Percentiles rank a stretch among this genome's conserved stretches.
Evolutionary conservation across 106 monocot species (phyloP).

Genomic region (Dendrobium huoshanense): DNA sequence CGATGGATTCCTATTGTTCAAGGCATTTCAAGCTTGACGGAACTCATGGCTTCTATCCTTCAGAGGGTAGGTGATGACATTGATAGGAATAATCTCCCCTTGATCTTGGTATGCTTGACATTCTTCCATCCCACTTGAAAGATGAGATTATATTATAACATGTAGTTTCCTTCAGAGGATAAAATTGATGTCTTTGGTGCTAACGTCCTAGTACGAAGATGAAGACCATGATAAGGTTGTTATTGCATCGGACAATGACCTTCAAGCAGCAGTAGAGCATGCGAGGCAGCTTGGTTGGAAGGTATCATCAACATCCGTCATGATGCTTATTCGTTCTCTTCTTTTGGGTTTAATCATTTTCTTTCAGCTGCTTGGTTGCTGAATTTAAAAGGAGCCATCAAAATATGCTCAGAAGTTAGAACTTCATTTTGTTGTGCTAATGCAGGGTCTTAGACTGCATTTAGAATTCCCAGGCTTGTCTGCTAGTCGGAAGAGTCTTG

Average conservation of each 20-base stretch:
- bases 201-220: constrained; percentile 75
- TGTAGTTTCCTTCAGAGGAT: neutral
- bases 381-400: neutral
- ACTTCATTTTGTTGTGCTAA: neutral
- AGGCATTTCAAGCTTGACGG: constrained; percentile 71
- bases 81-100: constrained; percentile 61
- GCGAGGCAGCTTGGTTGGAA: constrained; percentile 85
- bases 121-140: neutral
- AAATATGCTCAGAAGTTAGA: neutral
- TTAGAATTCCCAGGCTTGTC: constrained; percentile 30
- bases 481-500: constrained; percentile 16
- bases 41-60: constrained; percentile 69
- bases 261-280: constrained; percentile 83
- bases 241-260: constrained; percentile 79
- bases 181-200: neutral
- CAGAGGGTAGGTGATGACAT: constrained; percentile 75
- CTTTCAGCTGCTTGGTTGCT: no score
- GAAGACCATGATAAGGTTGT: constrained; percentile 90
- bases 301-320: constrained; percentile 29
- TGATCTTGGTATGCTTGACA: constrained; percentile 60
- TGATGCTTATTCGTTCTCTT: neutral
- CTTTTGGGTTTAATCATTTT: no score
- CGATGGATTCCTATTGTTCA: constrained; percentile 1
- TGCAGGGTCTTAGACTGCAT: constrained; percentile 44
- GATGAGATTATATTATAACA: neutral